phyloP scores from a whole-genome alignment of 768 basidiomycete species.

The Udeniomyces megalosporus region DNA sequence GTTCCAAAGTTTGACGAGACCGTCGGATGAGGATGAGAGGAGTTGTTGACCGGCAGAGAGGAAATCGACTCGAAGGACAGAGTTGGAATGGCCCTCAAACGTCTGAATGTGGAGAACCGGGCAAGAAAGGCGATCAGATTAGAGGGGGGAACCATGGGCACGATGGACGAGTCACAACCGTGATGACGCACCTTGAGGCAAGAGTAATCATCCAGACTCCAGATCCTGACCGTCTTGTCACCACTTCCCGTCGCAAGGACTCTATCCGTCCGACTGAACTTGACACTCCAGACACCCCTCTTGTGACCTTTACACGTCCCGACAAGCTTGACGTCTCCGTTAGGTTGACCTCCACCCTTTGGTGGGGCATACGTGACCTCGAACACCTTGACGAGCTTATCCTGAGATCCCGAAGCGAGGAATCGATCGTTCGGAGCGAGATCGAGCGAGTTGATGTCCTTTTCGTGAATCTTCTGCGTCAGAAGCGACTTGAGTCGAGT shows the following conservation, averaged over 20 bases:
- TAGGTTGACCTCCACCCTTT: conserved; percentile 31
- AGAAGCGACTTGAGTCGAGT: conserved; percentile 54
- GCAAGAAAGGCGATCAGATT: not conserved
- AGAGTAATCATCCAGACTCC: conserved; percentile 83
- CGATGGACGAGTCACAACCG: too few species aligned
- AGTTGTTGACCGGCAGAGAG: conserved; percentile 67
- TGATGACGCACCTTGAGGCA: conserved; percentile 45
- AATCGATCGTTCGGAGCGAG: conserved; percentile 74
- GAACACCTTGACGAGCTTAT: conserved; percentile 83
- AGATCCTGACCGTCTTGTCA: conserved; percentile 83
- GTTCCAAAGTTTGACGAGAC: conserved; percentile 91
- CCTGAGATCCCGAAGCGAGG: conserved; percentile 87
- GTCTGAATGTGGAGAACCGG: conserved; percentile 39
- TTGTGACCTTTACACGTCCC: conserved; percentile 94
- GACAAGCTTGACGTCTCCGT: conserved; percentile 54
- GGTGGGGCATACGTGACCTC: conserved; percentile 44
- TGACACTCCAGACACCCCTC: conserved; percentile 87
- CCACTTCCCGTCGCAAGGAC: conserved; percentile 85
- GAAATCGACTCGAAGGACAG: conserved; percentile 84
- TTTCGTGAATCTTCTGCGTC: conserved; percentile 87
- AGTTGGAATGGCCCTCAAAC: conserved; percentile 96
- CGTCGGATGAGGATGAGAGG: conserved; percentile 81
- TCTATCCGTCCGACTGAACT: conserved; percentile 66
- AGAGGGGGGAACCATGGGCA: not conserved
- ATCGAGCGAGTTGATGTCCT: conserved; percentile 95